Evolutionary conservation across 495 filamentous ascomycete species (phyloP).

Genomic region (Xylaria nigripes): DNA sequence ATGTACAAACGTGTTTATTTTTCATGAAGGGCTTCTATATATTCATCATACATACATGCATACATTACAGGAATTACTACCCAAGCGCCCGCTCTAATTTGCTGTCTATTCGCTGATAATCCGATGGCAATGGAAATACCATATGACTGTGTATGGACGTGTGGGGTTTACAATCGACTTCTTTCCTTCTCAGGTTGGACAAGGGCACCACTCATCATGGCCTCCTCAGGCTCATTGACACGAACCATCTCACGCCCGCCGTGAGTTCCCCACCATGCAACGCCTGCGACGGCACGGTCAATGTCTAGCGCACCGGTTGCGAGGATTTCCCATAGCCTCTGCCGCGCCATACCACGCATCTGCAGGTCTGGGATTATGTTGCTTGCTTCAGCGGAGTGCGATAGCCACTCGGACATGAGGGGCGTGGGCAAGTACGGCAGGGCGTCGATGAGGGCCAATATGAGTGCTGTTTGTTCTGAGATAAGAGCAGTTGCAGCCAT

Average conservation of each 20-base stretch:
- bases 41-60: too few species aligned
- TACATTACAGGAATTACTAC: too few species aligned
- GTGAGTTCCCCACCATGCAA: constrained; percentile 71
- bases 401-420: constrained; percentile 57
- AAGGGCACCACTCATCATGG: constrained; percentile 42
- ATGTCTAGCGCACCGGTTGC: constrained; percentile 88
- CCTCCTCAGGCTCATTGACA: constrained; percentile 1
- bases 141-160: background rate
- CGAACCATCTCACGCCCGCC: constrained; percentile 35
- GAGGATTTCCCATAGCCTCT: constrained; percentile 78
- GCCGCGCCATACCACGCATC: constrained; percentile 58
- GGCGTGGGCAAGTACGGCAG: constrained; percentile 63
- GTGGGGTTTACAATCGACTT: constrained; percentile 13
- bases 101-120: too few species aligned
- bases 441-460: constrained; percentile 73
- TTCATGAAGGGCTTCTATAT: too few species aligned
- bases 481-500: constrained; percentile 24
- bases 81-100: too few species aligned
- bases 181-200: constrained; percentile 9
- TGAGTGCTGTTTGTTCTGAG: constrained; percentile 75
- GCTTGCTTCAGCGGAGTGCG: constrained; percentile 60
- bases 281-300: constrained; percentile 68
- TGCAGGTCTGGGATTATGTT: constrained; percentile 50
- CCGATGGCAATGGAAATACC: background rate
- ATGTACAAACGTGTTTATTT: too few species aligned